phyloP scores from a whole-genome alignment of 257 asterid genomes.

The Nicotiana undulata region DNA sequence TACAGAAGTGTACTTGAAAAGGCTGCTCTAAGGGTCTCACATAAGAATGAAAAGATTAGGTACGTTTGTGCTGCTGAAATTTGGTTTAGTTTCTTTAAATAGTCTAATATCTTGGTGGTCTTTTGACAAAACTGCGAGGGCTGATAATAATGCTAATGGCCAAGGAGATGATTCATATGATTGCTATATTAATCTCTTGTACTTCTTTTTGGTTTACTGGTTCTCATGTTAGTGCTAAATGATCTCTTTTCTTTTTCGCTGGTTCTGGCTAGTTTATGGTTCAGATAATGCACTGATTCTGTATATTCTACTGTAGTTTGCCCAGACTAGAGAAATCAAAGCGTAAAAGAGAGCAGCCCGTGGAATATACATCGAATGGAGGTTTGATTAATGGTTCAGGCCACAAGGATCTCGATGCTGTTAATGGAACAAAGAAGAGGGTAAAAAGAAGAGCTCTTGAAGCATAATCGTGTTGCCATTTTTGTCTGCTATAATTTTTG shows the following conservation, averaged over 20 bases:
- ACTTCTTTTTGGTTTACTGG: neutral
- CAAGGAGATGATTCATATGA: neutral
- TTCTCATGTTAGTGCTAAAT: neutral
- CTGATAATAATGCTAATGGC: neutral
- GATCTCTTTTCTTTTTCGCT: no score
- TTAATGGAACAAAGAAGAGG: neutral
- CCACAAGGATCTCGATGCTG: neutral
- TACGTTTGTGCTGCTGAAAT: constrained; percentile 11
- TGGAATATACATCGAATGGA: constrained; percentile 17
- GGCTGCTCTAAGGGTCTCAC: constrained; percentile 51
- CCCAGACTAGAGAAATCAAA: constrained; percentile 20
- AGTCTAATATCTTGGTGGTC: neutral
- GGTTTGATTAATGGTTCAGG: constrained; percentile 15
- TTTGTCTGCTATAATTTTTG: neutral
- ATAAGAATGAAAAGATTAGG: constrained; percentile 40
- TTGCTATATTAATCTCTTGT: neutral
- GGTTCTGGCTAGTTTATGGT: neutral
- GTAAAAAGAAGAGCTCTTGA: neutral
- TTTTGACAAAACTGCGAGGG: neutral
- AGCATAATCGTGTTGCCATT: neutral
- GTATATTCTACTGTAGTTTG: constrained; percentile 30
- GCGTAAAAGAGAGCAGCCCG: constrained; percentile 28
- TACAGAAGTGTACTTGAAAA: constrained; percentile 67
- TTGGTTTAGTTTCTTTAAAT: neutral
- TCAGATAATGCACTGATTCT: neutral